Conservation (phyloP, 179 eudicot species). For the Beta lomatogona region DNA sequence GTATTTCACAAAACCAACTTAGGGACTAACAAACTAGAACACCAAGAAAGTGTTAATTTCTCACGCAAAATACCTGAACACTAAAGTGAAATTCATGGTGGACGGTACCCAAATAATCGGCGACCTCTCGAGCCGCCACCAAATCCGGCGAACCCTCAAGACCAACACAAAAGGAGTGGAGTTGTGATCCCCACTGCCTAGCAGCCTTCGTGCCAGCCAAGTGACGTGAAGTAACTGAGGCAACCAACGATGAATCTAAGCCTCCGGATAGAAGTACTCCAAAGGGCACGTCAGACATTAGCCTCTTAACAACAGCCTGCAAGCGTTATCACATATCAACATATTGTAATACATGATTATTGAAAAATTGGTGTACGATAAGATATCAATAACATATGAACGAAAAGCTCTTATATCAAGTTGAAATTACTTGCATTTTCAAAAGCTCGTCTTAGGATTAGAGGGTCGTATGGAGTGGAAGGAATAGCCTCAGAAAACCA, state of each 20-base stretch:
- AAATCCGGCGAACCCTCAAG: constrained; percentile 95
- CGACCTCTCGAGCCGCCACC: constrained; percentile 83
- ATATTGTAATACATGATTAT: not conserved
- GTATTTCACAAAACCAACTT: too few species aligned
- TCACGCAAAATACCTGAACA: constrained; percentile 57
- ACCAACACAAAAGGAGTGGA: constrained; percentile 87
- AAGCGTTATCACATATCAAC: not conserved
- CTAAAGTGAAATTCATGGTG: constrained; percentile 90
- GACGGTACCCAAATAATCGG: constrained; percentile 78
- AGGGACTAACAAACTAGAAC: too few species aligned
- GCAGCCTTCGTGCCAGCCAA: constrained; percentile 70
- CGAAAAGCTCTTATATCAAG: not conserved
- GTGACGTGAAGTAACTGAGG: constrained; percentile 73
- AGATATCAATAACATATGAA: too few species aligned
- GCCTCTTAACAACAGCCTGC: constrained; percentile 82
- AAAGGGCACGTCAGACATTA: constrained; percentile 93
- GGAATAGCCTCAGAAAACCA: constrained; percentile 78
- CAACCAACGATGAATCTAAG: constrained; percentile 85
- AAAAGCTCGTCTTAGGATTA: constrained; percentile 66
- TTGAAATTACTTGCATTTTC: constrained; percentile 50
- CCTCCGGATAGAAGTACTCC: constrained; percentile 94
- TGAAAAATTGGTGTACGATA: too few species aligned
- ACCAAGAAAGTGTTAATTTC: too few species aligned
- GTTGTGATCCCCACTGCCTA: constrained; percentile 76
- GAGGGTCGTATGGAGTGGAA: constrained; percentile 72